Evolutionary conservation across 2,329 filamentous ascomycete species (phyloP), one percentile per base, ranked within the genome.

Genomic region (Chaetomium sp.): DNA sequence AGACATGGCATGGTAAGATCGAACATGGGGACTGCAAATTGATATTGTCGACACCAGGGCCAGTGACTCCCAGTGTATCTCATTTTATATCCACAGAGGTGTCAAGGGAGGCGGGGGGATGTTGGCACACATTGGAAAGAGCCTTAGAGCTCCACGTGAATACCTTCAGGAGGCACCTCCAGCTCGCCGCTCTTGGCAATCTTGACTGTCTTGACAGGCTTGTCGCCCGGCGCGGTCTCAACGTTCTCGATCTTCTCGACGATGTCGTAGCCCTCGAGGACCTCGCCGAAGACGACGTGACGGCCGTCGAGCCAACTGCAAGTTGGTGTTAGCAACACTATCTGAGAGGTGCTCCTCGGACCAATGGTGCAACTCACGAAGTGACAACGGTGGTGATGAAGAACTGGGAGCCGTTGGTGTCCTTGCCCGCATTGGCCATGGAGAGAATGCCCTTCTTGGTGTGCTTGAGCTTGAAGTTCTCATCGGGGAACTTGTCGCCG

Each of bases 381-480:
- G 91, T 94, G 74, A 92, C 77, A 74, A 88, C 89, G 71, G 91
- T 94, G 74, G 92, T 95, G 78, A 95, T 93, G 85, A 95, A 95
- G 84, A 95, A 95, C 77, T 95, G 91, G 65, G 89, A 92, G 76
- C 91, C 91, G 76, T 93, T 93, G 83, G 91, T 95, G 79, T 95
- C 90, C 78, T 87, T 86, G 78, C 91, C 91, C 67, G 90, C 86
- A 80, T 93, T 93, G 79, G 90, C 91, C 91, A 92, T 95, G 79
- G 90, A 92, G 70, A 95, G 82, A 59, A 92, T 81, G 74, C 91
- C 91, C 79, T 88, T 89, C 86, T 92, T 93, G 83, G 84, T 86
- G 87, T 96, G 92, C 85, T 93, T 93, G 76, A 94, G 85, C 88
- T 95, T 94, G 86, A 96, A 95, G 89, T 94, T 95, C 88, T 96